Percentiles rank a stretch among this genome's conserved stretches.
These are phyloP conservation scores for Botrytis fragariae DNA, from an alignment of 2,329 filamentous ascomycete genomes.

Conservation along the genomic window DNA sequence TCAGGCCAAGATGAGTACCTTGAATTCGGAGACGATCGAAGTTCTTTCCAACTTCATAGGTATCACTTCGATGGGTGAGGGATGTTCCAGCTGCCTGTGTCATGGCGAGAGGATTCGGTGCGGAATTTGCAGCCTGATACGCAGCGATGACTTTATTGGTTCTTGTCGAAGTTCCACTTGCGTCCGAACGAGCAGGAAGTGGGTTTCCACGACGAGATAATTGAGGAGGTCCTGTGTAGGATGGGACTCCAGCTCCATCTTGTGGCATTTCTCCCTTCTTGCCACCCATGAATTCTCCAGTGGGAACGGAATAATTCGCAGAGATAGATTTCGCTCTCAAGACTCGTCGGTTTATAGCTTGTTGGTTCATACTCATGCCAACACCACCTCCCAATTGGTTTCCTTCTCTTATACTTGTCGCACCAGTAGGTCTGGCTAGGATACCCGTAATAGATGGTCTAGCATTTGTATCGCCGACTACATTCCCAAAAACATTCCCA, in stretches of 20 bases:
- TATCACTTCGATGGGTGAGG: not conserved
- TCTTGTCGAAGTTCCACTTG: no score
- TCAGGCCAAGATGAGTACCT: not conserved
- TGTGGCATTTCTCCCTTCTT: not conserved
- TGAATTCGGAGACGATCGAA: constrained; percentile 4
- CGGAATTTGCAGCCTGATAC: not conserved
- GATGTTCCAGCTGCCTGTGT: constrained; percentile 1
- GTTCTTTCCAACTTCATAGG: not conserved
- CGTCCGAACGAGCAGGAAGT: not conserved
- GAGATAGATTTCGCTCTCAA: not conserved
- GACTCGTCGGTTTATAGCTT: not conserved
- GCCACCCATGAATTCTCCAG: not conserved
- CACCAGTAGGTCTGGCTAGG: not conserved
- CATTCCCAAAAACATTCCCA: not conserved
- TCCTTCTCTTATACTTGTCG: not conserved
- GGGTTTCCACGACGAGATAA: not conserved
- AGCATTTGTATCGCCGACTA: not conserved
- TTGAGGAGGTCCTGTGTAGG: not conserved
- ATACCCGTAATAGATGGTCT: not conserved
- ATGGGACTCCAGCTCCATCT: not conserved
- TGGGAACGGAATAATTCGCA: not conserved
- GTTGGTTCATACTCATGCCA: not conserved
- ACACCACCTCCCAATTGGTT: not conserved
- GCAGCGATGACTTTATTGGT: not conserved
- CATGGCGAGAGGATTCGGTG: not conserved